phyloP scores from a whole-genome alignment of 1,284 basidiomycete genomes.

The Termitomyces sp. region DNA sequence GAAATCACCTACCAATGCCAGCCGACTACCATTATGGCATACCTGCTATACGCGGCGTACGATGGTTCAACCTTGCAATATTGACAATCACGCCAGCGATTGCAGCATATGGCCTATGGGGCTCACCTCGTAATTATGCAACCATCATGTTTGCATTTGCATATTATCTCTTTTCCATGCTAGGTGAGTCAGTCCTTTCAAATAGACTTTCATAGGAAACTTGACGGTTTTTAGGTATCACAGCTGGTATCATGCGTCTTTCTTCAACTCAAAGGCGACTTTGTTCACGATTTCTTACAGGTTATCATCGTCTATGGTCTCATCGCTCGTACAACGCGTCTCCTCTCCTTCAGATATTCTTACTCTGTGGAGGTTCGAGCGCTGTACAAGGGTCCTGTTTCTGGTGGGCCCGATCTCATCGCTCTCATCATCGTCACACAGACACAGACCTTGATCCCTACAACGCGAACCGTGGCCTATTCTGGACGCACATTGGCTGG shows the following conservation, averaged over 20 bases:
- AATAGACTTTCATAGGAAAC: slow-evolving; percentile 17
- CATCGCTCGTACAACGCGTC: slow-evolving; percentile 87
- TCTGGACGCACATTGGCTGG: slow-evolving; percentile 90
- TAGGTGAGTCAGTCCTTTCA: slow-evolving; percentile 36
- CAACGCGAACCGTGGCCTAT: slow-evolving; percentile 73
- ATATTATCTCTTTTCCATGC: slow-evolving; percentile 77
- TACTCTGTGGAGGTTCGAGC: slow-evolving; percentile 77
- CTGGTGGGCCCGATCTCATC: slow-evolving; percentile 91
- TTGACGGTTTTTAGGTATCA: slow-evolving; percentile 40
- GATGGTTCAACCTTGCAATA: slow-evolving; percentile 66
- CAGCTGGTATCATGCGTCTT: slow-evolving; percentile 44
- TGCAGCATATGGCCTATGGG: slow-evolving; percentile 62
- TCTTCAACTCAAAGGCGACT: slow-evolving; percentile 2
- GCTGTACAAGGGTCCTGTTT: slow-evolving; percentile 87
- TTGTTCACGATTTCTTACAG: slow-evolving; percentile 28
- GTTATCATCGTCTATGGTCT: slow-evolving; percentile 90
- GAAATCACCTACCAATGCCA: slow-evolving; percentile 9
- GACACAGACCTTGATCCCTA: slow-evolving; percentile 92
- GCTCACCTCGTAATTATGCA: slow-evolving; percentile 38
- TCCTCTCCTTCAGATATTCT: slow-evolving; percentile 65
- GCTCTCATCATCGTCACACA: slow-evolving; percentile 83
- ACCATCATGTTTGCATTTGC: slow-evolving; percentile 56
- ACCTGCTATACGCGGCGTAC: slow-evolving; percentile 44
- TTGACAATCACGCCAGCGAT: slow-evolving; percentile 65
- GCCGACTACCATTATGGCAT: slow-evolving; percentile 27